Base-by-base conservation (phyloP, 2,329 filamentous ascomycete species). In the Claviceps monticola region DNA sequence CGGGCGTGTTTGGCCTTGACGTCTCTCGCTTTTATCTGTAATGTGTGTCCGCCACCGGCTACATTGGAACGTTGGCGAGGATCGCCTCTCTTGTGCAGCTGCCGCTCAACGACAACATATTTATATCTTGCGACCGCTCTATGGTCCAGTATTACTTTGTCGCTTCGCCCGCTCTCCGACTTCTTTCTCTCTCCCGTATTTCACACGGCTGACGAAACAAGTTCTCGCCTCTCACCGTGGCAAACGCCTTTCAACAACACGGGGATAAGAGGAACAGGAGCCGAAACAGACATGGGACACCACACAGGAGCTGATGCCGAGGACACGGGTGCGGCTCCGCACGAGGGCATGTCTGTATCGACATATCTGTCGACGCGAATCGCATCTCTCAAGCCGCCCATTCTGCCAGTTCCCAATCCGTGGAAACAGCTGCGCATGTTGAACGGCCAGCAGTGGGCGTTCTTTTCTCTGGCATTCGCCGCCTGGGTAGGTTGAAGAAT, bases 321-420 rank as follows among this genome's bases (percentile, higher is more conserved):
- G 37, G 26, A 47, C 43, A 48, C 41, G 21, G 50, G 44, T 47
- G 52, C 50, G 29, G 66, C 73, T 50, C 70, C 72, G 44, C 67
- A 75, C 54, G 68, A 74, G 57, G 70, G 70, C 67, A 77, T 76
- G 74, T 67, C 71, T n/a, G 56, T 60, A 1, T 59, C 68, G 23
- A 60, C 65, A 45, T 82, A 81, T 61, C 48, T 73, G 14, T 59
- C 61, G 5, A 78, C 79, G 55, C 76, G 80, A 51, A 55, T 82
- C 58, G 69, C 71, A 11, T 71, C 74, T 16, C 71, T 83, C 50
- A 79, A 75, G 63, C 80, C 80, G 39, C 75, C 75, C 2, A 75
- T 80, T 71, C 62, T 69, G 45, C 71, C 72, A 50, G 65, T 76
- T 26, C 71, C 72, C 48, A 84, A 79, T 56, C 78, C 77, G 0